Base-by-base conservation (phyloP, 176 grass and related monocot species). In the Lolium rigidum region DNA sequence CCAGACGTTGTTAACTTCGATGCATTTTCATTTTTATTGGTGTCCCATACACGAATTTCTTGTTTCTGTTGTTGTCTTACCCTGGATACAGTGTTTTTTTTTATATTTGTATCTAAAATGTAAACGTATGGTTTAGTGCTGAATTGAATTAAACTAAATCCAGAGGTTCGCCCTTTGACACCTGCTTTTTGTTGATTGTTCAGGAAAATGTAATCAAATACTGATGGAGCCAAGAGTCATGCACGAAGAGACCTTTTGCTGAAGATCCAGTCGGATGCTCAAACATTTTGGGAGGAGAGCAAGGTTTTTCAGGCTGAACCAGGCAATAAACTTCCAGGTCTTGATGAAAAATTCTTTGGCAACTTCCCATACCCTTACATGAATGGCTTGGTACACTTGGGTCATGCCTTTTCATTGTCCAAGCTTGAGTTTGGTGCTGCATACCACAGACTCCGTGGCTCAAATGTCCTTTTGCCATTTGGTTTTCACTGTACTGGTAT, bases 361-460 rank as follows among this genome's bases (percentile, higher is more conserved):
- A 96, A 93, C 60, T 96, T 96, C 21, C 84, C 94, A 1, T 96
- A 96, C 74, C 91, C 94, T 41, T 96, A 96, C 94, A 96, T 96
- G 91, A 96, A 96, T 74, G 94, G 94, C 4, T 64, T 93, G 39
- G 68, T 96, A 10, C 94, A 96, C 79, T 41, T 93, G 81, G 94
- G 94, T 26, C 91, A 96, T 61, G 94, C 81, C 24, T 96, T 96
- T 77, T 73, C 91, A 26, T 7, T 96, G 52, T 96, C 94, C 57
- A 93, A 96, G 78, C 91, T 96, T 31, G 94, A 96, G 79, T 96
- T 96, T 31, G 94, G 74, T 68, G 89, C 94, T 77, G 89, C 91
- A 41, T 97, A 90, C 69, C 94, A 92, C 48, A 78, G 91, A 15
- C 82, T 93, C 28, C 78, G 85, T 17, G 91, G 94, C 10, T 74